Conservation (phyloP, 2,329 filamentous ascomycete species). For the Xylaria sp. region DNA sequence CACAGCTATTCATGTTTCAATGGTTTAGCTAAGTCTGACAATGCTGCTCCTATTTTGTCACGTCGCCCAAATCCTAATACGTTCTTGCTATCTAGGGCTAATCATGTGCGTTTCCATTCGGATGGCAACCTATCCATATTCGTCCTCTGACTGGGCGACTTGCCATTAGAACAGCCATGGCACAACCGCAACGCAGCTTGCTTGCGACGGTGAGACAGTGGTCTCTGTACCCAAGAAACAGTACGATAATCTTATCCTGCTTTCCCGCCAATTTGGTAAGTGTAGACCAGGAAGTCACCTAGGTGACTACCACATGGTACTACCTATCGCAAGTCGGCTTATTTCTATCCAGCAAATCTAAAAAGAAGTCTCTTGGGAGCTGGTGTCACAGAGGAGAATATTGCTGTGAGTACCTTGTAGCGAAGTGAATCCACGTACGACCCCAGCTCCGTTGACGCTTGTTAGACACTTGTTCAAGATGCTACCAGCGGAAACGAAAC, state of each 20-base stretch:
- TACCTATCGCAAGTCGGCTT: slow-evolving; percentile 8
- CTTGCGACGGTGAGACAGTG: slow-evolving; percentile 46
- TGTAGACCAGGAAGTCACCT: slow-evolving; percentile 2
- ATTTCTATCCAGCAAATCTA: slow-evolving; percentile 47
- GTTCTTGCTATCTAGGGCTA: slow-evolving; percentile 33
- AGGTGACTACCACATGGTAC: neutral
- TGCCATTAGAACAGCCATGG: slow-evolving; percentile 30
- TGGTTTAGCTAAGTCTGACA: neutral
- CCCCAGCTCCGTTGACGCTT: slow-evolving; percentile 5
- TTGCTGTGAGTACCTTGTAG: slow-evolving; percentile 48
- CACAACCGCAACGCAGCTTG: slow-evolving; percentile 17
- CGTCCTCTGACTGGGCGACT: slow-evolving; percentile 21
- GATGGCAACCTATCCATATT: neutral
- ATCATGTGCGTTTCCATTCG: slow-evolving; percentile 37
- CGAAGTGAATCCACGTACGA: neutral
- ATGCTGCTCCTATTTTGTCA: slow-evolving; percentile 2
- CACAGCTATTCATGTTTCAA: neutral
- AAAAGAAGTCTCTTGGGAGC: slow-evolving; percentile 55
- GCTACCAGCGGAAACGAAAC: slow-evolving; percentile 12
- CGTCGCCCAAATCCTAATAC: slow-evolving; percentile 25
- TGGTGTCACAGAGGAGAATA: slow-evolving; percentile 53
- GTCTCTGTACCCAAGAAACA: slow-evolving; percentile 63
- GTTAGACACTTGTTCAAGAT: slow-evolving; percentile 34
- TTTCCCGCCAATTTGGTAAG: slow-evolving; percentile 62
- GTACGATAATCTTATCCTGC: slow-evolving; percentile 63